Percentiles rank a stretch among this genome's conserved stretches.
Conservation (phyloP, 1,284 basidiomycete species). For the Marasmius fiardii region DNA sequence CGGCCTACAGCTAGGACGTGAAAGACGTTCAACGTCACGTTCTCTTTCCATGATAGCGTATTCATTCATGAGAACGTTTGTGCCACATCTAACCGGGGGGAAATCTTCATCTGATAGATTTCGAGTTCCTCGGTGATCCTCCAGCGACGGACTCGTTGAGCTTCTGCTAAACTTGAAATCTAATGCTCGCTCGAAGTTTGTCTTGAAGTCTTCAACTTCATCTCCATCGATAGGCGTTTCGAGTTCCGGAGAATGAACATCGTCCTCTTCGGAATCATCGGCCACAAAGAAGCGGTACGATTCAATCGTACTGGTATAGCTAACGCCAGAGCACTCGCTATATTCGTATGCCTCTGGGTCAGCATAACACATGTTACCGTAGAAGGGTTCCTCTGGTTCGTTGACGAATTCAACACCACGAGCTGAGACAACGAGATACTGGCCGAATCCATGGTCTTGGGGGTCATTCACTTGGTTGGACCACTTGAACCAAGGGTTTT, state of each 20-base stretch:
- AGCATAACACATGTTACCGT: neutral
- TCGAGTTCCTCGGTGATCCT: neutral
- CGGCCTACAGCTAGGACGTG: neutral
- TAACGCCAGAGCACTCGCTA: neutral
- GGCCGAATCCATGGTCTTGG: conserved; percentile 11
- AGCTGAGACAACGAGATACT: conserved; percentile 9
- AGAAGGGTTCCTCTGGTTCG: conserved; percentile 3
- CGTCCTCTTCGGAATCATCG: neutral
- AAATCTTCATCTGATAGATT: neutral
- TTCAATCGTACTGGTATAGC: neutral
- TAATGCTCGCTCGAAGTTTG: conserved; percentile 7
- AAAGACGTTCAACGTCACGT: neutral
- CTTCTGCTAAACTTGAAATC: neutral
- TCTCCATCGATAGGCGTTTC: conserved; percentile 9
- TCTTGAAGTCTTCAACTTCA: conserved; percentile 5
- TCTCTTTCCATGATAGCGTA: neutral
- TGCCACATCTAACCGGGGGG: neutral
- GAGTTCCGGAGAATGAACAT: neutral
- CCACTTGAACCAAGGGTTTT: conserved; percentile 9
- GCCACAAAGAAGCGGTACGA: neutral
- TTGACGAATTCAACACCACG: conserved; percentile 8
- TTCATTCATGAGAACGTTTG: too few species aligned
- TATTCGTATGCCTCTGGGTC: neutral
- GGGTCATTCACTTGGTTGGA: conserved; percentile 9
- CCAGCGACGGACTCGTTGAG: too few species aligned